Evolutionary conservation across 2,329 filamentous ascomycete species (phyloP).

Genomic region (Diaporthe sp.): DNA sequence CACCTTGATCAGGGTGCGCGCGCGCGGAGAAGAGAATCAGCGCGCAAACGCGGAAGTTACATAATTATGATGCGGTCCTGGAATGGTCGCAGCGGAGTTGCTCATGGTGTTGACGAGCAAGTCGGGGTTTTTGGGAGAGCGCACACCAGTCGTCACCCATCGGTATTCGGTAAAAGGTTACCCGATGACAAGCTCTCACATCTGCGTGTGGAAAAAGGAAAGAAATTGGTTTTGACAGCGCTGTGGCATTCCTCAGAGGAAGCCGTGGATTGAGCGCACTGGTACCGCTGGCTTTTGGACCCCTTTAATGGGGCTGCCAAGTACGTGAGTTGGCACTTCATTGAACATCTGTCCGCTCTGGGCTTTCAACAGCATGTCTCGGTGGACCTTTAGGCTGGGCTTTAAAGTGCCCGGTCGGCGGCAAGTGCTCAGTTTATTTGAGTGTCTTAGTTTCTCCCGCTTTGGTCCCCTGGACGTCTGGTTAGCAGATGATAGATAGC

Average conservation of each 20-base stretch:
- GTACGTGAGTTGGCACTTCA: slow-evolving; percentile 29
- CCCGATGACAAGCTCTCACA: slow-evolving; percentile 39
- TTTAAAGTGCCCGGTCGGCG: slow-evolving; percentile 2
- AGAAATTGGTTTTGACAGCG: slow-evolving; percentile 25
- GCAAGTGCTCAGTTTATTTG: slow-evolving; percentile 11
- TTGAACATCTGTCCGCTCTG: slow-evolving; percentile 27
- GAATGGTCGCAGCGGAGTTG: slow-evolving; percentile 40
- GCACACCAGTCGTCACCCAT: slow-evolving; percentile 36
- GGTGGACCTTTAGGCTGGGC: slow-evolving; percentile 12
- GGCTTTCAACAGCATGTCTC: slow-evolving; percentile 25
- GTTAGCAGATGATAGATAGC: slow-evolving; percentile 41
- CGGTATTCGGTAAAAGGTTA: slow-evolving; percentile 43
- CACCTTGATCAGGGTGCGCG: slow-evolving; percentile 46
- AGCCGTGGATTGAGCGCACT: neutral
- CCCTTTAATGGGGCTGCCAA: slow-evolving; percentile 8
- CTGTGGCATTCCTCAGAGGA: neutral
- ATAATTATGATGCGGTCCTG: slow-evolving; percentile 41
- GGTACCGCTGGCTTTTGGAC: slow-evolving; percentile 3
- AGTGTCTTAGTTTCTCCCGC: slow-evolving; percentile 10
- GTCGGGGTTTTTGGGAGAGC: slow-evolving; percentile 27
- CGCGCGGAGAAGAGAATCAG: slow-evolving; percentile 33
- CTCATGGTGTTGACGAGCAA: slow-evolving; percentile 22
- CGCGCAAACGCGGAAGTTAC: slow-evolving; percentile 32
- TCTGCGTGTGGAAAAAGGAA: slow-evolving; percentile 28
- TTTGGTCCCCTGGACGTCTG: slow-evolving; percentile 3